These are phyloP conservation scores for Microbotryomycetes sp. DNA, from an alignment of 1,284 basidiomycete species.

Conservation along the genomic window DNA sequence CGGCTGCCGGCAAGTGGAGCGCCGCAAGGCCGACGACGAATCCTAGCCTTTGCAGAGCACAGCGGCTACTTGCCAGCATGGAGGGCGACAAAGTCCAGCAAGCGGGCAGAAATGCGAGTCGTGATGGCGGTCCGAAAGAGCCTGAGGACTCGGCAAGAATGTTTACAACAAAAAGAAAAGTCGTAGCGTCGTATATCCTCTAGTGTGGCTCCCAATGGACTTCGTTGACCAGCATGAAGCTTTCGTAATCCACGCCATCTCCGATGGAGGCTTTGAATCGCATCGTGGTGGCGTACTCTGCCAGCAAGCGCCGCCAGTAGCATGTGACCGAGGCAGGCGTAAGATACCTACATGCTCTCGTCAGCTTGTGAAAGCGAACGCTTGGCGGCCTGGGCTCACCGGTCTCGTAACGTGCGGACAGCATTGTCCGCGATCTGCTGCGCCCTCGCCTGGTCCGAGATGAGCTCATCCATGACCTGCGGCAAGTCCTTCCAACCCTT, in stretches of 20 bases:
- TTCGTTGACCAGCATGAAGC: not conserved
- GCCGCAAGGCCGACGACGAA: no score
- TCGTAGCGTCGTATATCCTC: not conserved
- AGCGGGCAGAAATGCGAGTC: not conserved
- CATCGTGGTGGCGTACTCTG: not conserved
- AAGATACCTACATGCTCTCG: not conserved
- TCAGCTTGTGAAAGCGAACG: not conserved
- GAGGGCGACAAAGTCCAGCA: not conserved
- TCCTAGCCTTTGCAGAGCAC: no score
- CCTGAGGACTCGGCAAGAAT: not conserved
- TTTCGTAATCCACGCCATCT: not conserved
- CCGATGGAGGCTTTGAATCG: not conserved
- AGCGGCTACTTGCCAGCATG: no score
- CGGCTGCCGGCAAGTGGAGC: not conserved
- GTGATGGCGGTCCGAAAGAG: not conserved
- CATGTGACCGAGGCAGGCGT: constrained; percentile 4
- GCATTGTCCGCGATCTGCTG: constrained; percentile 6
- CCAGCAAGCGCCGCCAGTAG: constrained; percentile 6
- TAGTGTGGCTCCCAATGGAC: not conserved
- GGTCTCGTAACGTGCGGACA: not conserved
- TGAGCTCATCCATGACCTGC: not conserved
- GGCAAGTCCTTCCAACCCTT: not conserved
- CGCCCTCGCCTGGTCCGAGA: not conserved
- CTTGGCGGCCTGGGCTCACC: not conserved
- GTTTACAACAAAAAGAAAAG: not conserved